Percentiles rank a stretch among this genome's conserved stretches.
phyloP scores from a whole-genome alignment of 306 rosid species.

The Hylodesmum podocarpum region DNA sequence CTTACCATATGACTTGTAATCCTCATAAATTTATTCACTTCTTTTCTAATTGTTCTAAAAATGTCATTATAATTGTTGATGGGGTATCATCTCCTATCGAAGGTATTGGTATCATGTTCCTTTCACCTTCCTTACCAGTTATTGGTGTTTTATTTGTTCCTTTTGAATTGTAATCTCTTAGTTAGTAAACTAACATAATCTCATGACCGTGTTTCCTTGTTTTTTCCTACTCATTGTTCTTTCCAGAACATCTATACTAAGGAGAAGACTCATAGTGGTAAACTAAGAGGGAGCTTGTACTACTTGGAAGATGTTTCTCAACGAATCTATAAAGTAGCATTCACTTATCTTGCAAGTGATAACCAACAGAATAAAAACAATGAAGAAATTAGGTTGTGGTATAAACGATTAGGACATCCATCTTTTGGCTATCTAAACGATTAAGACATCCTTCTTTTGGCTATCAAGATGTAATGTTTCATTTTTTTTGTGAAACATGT shows the following conservation, averaged over 20 bases:
- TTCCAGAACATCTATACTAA: neutral
- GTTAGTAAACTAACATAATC: too few species aligned
- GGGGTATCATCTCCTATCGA: slow-evolving; percentile 2
- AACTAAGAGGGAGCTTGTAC: neutral
- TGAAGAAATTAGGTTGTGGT: too few species aligned
- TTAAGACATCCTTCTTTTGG: neutral
- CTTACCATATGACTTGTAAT: too few species aligned
- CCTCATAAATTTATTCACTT: too few species aligned
- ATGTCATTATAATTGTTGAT: too few species aligned
- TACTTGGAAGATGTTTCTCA: too few species aligned
- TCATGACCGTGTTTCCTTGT: neutral
- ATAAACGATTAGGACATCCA: too few species aligned
- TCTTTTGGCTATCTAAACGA: neutral
- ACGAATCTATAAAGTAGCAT: too few species aligned
- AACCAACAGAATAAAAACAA: too few species aligned
- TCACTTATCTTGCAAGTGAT: too few species aligned
- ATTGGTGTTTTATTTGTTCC: neutral
- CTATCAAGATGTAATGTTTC: neutral
- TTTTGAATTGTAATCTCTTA: neutral
- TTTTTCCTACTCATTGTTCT: neutral
- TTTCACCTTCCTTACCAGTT: neutral
- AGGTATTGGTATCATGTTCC: neutral
- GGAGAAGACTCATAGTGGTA: slow-evolving; percentile 25
- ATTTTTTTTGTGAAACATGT: slow-evolving; percentile 15
- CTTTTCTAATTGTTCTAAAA: too few species aligned